Conservation (phyloP, 2,329 filamentous ascomycete species). For the Raffaelea deltoideospora region DNA sequence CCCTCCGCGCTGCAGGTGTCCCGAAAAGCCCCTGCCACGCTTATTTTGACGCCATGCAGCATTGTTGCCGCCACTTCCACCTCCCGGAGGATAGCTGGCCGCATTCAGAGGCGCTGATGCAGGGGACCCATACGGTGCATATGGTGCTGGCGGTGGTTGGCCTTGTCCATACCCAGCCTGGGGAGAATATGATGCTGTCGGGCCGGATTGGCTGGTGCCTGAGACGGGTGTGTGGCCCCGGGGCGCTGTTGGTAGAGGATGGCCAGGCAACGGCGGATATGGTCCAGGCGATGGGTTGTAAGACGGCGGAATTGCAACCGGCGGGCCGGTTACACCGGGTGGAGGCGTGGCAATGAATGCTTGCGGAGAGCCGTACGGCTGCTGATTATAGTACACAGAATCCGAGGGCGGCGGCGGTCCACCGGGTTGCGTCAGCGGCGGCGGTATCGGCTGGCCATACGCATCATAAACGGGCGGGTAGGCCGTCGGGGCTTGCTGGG, state of each 20-base stretch:
- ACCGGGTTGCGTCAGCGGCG: neutral
- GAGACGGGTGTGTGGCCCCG: no score
- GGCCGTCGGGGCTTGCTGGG: conserved; percentile 2
- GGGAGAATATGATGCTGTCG: neutral
- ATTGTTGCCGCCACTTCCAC: neutral
- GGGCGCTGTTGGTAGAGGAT: no score
- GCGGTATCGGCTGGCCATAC: conserved; percentile 2
- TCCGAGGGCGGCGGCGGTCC: neutral
- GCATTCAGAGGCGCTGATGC: neutral
- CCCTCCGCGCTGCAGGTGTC: conserved; percentile 2
- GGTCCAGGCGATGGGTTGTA: conserved; percentile 8
- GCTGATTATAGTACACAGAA: conserved; percentile 6
- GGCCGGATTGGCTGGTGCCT: no score
- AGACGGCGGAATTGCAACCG: conserved; percentile 7
- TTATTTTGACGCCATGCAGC: conserved; percentile 1
- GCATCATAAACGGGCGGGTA: conserved; percentile 3
- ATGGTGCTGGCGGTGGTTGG: neutral
- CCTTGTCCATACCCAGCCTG: neutral
- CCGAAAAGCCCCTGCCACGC: conserved; percentile 1
- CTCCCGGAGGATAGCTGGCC: neutral
- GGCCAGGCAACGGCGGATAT: conserved; percentile 4
- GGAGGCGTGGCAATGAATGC: conserved; percentile 8
- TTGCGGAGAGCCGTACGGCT: conserved; percentile 5
- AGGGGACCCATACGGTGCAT: neutral
- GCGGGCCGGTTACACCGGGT: conserved; percentile 10